Evolutionary conservation across 805 yeast genomes (phyloP).

Genomic region (Pichia thaimueangensis): DNA sequence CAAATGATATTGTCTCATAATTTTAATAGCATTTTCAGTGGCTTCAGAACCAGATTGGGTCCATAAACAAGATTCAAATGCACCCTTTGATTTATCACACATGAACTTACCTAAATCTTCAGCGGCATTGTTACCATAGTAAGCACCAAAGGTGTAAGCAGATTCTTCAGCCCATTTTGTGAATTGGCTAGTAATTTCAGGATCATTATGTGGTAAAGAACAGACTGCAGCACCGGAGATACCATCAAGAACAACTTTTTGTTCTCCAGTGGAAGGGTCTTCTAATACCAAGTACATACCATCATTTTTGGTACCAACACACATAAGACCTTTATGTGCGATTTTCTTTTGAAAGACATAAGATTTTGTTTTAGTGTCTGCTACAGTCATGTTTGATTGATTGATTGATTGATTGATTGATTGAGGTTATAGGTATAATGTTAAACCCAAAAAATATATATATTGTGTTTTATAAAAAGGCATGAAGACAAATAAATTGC

Average conservation of each 20-base stretch:
- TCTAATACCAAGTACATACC: constrained; percentile 37
- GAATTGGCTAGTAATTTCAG: constrained; percentile 33
- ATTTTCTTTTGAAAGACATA: constrained; percentile 40
- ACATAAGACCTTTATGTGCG: constrained; percentile 31
- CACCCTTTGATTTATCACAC: constrained; percentile 32
- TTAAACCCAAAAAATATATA: too few relatives aligned
- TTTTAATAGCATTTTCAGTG: constrained; percentile 72
- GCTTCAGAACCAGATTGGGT: constrained; percentile 75
- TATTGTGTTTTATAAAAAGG: neutral
- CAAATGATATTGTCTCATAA: constrained; percentile 46
- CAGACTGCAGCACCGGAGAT: constrained; percentile 47
- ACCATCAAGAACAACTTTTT: constrained; percentile 33
- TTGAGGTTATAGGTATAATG: too few relatives aligned
- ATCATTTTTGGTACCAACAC: constrained; percentile 37
- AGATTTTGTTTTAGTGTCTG: constrained; percentile 21
- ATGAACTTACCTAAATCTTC: constrained; percentile 40
- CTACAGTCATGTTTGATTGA: constrained; percentile 14
- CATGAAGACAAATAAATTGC: too few relatives aligned
- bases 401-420: neutral
- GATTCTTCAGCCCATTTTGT: constrained; percentile 28
- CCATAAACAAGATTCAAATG: constrained; percentile 36
- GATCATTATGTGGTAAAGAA: constrained; percentile 38
- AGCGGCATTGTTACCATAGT: constrained; percentile 32
- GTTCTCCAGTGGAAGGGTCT: constrained; percentile 34
- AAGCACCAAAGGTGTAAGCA: constrained; percentile 31